Evolutionary conservation across 192 early-diverging fungal genomes (phyloP), one percentile per base, ranked within the genome.

Genomic region (Bifiguratus adelaidae): DNA sequence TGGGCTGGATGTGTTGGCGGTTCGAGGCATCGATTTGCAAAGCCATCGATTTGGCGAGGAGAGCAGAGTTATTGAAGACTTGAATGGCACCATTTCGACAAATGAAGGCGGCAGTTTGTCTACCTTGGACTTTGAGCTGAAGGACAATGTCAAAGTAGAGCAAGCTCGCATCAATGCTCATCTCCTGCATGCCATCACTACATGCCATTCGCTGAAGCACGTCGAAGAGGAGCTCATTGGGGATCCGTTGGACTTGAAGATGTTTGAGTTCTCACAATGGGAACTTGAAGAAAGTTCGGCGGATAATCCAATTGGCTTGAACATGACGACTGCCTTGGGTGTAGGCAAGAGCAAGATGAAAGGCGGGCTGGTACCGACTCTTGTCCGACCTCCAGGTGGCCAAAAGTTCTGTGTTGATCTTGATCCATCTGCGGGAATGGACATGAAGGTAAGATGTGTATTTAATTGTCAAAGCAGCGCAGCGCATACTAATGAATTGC

Each of bases 261-360:
- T 99, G 95, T 95, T 99, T 71, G 85, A 94, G 41, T 93, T 92
- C 43, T 95, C 89, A 0, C 75, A 75, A 2, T 99, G 93, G 95
- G 62, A 86, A 28, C 60, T 97, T 20, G 95, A 97, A 48, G 93
- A 99, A 61, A 83, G 80, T 80, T 27, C 52, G 62, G 37, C 62
- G 35, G 30, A 38, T 20, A 43, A 45, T 11, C 56, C 60, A 6
- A 43, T 43, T 16, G 57, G 50, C 19, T 38, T 52, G 7, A 60
- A 15, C 18, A 40, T 15, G 15, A 13, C 37, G 37, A 40, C 7
- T 40, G 37, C 18, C 18, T 7, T 13, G 37, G 37, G 18, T 15
- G 37, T 15, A 1, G 5, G 18, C 7, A 40, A 21, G 16, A 40
- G 37, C 18, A 40, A 13, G 37, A 40, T 15, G 37, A 42, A 13